These are phyloP conservation scores for Oryza glaberrima DNA, from an alignment of 176 grass and related monocot species.

Conservation along the genomic window DNA sequence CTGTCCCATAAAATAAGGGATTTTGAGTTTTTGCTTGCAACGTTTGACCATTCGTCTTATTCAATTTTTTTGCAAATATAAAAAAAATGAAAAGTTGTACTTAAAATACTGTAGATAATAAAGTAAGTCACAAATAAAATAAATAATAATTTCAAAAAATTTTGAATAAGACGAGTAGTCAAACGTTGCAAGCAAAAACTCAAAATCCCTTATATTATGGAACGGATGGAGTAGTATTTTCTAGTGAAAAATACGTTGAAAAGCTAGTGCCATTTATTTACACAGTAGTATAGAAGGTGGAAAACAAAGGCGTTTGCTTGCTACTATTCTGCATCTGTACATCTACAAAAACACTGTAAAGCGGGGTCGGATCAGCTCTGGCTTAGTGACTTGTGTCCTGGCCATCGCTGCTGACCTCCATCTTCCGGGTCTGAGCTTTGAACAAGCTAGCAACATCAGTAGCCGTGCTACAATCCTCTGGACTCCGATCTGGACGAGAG, in stretches of 20 bases:
- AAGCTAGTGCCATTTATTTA: neutral
- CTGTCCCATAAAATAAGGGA: too few species aligned
- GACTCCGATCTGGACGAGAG: conserved; percentile 54
- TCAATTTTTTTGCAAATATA: too few species aligned
- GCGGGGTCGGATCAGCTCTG: neutral
- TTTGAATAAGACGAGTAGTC: too few species aligned
- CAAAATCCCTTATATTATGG: too few species aligned
- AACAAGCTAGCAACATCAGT: conserved; percentile 74
- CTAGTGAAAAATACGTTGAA: neutral
- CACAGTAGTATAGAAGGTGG: neutral
- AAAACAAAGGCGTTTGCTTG: neutral
- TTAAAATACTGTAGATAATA: too few species aligned
- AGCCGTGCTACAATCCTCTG: conserved; percentile 72
- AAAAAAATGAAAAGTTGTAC: too few species aligned
- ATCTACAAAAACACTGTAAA: conserved; percentile 15
- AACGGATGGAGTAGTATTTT: neutral
- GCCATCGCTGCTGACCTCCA: conserved; percentile 53
- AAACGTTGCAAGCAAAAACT: too few species aligned
- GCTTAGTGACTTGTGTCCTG: conserved; percentile 6
- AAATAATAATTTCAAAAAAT: too few species aligned
- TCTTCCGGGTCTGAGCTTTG: conserved; percentile 75
- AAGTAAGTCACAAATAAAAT: too few species aligned
- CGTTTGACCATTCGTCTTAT: too few species aligned
- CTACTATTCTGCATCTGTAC: conserved; percentile 26
- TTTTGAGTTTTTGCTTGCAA: too few species aligned